phyloP scores from a whole-genome alignment of 257 asterid species.

The Nicotiana otophora region DNA sequence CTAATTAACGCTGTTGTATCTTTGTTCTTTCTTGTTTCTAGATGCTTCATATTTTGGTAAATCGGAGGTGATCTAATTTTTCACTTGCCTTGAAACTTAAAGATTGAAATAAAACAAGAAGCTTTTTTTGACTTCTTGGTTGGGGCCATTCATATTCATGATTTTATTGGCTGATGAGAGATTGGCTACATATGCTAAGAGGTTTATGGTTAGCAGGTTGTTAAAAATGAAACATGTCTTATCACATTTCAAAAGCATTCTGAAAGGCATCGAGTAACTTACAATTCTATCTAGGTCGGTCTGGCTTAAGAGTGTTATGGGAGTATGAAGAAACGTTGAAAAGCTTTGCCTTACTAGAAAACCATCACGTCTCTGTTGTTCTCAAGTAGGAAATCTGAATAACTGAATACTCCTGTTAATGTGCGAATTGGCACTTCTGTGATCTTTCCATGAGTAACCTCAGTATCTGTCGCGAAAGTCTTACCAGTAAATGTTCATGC shows the following conservation, averaged over 20 bases:
- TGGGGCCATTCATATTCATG: background rate
- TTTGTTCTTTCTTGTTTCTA: conserved; percentile 7
- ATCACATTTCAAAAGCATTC: background rate
- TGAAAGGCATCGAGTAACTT: background rate
- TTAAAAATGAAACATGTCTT: background rate
- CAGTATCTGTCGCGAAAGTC: background rate
- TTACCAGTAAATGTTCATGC: conserved; percentile 11
- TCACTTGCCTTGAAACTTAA: background rate
- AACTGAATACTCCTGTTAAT: background rate
- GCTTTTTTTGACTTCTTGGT: background rate
- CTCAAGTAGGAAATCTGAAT: background rate
- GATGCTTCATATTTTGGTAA: background rate
- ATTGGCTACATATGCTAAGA: conserved; percentile 3
- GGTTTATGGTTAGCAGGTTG: background rate
- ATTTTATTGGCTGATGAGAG: background rate
- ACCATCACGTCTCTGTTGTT: background rate
- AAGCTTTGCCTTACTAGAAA: background rate
- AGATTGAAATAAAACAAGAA: background rate
- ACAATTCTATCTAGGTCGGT: background rate
- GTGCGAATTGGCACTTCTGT: background rate
- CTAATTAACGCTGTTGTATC: background rate
- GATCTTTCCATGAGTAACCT: background rate
- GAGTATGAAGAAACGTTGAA: background rate
- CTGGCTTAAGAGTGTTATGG: background rate
- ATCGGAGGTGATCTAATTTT: background rate